phyloP scores from a whole-genome alignment of 371 early-diverging fungal genomes.

The Zychaea mexicana region DNA sequence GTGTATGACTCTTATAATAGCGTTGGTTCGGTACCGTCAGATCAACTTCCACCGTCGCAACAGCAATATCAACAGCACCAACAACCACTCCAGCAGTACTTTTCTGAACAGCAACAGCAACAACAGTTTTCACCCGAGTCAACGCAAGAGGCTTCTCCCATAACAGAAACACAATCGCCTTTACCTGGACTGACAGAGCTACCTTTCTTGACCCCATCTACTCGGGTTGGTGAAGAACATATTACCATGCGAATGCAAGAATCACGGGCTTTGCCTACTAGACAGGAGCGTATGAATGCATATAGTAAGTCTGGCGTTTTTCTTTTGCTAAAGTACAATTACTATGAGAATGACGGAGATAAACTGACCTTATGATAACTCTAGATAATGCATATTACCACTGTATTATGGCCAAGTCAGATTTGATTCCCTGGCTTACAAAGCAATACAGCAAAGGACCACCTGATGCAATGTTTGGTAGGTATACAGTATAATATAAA shows the following conservation, averaged over 20 bases:
- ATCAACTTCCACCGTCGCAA: not conserved
- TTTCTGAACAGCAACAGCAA: not conserved
- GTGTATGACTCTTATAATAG: not conserved
- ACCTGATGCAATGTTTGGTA: conserved; percentile 26
- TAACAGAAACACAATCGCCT: not conserved
- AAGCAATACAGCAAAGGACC: conserved; percentile 34
- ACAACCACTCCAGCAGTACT: not conserved
- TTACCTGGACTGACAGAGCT: not conserved
- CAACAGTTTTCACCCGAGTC: not conserved
- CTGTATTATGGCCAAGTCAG: conserved; percentile 23
- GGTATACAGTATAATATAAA: no score
- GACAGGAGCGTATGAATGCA: conserved; percentile 13
- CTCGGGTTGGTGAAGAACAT: conserved; percentile 15
- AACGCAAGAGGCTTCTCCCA: not conserved
- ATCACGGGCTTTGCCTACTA: not conserved
- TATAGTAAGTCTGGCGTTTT: conserved; percentile 9
- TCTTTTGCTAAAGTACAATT: not conserved
- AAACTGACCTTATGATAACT: not conserved
- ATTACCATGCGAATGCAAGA: conserved; percentile 5
- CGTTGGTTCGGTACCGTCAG: no score
- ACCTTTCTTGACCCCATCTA: conserved; percentile 16
- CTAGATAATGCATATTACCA: conserved; percentile 28
- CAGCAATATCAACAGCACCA: conserved; percentile 1
- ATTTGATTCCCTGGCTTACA: conserved; percentile 29
- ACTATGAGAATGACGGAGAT: not conserved